A percentile compares a stretch with the other conserved stretches of the same genome.
phyloP scores from a whole-genome alignment of 2,329 filamentous ascomycete species.

The Aureobasidium pullulans region DNA sequence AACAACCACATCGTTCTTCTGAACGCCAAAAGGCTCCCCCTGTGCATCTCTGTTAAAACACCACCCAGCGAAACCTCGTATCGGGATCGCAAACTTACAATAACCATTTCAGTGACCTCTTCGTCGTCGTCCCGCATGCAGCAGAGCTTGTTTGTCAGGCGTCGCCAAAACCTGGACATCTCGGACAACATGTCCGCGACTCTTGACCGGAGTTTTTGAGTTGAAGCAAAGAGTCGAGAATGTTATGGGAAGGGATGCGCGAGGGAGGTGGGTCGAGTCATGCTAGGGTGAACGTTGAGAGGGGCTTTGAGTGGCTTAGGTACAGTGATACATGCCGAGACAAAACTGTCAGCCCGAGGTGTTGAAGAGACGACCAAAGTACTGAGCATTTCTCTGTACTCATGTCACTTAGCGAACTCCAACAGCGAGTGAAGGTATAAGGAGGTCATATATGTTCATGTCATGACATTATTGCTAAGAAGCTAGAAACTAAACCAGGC shows the following conservation, averaged over 20 bases:
- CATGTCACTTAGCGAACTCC: no score
- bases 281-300: background rate
- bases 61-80: background rate
- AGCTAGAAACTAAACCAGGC: background rate
- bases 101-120: background rate
- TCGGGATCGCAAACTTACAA: background rate
- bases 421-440: no score
- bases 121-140: background rate
- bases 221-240: background rate
- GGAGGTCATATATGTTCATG: no score
- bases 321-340: background rate
- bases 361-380: background rate
- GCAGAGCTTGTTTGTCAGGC: background rate
- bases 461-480: no score
- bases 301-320: background rate
- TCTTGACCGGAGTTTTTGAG: background rate
- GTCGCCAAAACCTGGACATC: background rate
- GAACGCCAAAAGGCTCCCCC: background rate
- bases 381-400: no score
- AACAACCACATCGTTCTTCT: background rate
- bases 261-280: background rate
- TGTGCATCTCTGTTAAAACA: background rate
- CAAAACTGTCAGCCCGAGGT: background rate
- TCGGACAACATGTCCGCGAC: background rate
- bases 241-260: background rate